These are phyloP conservation scores for Magnusiomyces sp. DNA, from an alignment of 1,139 yeast genomes.

Conservation along the genomic window DNA sequence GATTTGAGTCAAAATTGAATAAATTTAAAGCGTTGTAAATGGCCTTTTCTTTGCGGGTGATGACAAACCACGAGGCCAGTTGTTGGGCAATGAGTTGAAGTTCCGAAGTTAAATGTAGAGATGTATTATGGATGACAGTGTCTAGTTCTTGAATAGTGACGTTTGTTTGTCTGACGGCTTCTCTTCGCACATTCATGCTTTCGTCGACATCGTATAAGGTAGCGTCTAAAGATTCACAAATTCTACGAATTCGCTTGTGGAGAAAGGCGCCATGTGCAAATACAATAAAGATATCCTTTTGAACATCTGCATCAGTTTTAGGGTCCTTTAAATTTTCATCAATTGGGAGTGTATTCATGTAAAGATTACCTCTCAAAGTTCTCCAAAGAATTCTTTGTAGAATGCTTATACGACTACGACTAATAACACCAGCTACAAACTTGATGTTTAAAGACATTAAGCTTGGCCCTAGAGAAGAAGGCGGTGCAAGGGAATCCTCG, in stretches of 20 bases:
- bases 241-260: constrained; percentile 56
- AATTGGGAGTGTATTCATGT: constrained; percentile 62
- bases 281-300: constrained; percentile 69
- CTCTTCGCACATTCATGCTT: constrained; percentile 45
- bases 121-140: constrained; percentile 63
- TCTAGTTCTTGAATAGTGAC: constrained; percentile 55
- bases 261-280: constrained; percentile 82
- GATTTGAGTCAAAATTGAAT: constrained; percentile 74
- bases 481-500: background rate
- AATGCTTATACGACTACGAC: constrained; percentile 57
- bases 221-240: constrained; percentile 82
- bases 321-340: constrained; percentile 48
- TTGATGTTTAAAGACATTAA: constrained; percentile 35
- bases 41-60: constrained; percentile 60
- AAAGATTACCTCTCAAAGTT: constrained; percentile 81
- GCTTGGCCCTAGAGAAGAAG: constrained; percentile 7
- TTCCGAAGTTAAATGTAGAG: constrained; percentile 63
- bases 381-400: constrained; percentile 91
- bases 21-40: constrained; percentile 69
- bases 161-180: constrained; percentile 51
- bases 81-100: constrained; percentile 67
- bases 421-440: constrained; percentile 78
- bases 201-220: constrained; percentile 60
- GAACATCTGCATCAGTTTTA: constrained; percentile 40
- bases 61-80: constrained; percentile 59